Conservation (phyloP, 352 stramenopile species). For the Globisporangium nodosum region DNA sequence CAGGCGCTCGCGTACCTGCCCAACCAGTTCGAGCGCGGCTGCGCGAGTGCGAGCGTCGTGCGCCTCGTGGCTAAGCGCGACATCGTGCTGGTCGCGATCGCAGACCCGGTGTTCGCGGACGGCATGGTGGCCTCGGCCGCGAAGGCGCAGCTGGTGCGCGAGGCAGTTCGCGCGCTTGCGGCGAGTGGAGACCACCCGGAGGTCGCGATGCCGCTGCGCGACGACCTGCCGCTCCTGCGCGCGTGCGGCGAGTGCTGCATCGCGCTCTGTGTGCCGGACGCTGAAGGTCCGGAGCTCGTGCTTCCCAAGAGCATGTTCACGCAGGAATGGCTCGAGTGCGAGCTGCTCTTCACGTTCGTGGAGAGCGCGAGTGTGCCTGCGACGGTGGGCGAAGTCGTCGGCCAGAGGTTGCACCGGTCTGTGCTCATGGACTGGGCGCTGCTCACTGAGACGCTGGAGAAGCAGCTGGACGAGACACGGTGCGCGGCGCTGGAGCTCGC, state of each 20-base stretch:
- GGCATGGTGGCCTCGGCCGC: conserved; percentile 1
- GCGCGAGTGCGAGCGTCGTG: conserved; percentile 9
- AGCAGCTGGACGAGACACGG: conserved; percentile 1
- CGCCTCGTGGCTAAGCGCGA: conserved; percentile 4
- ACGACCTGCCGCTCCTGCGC: conserved; percentile 7
- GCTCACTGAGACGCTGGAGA: conserved; percentile 4
- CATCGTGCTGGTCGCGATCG: conserved; percentile 7
- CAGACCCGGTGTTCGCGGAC: conserved; percentile 6
- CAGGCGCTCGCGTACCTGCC: conserved; percentile 21
- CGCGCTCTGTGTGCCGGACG: conserved; percentile 14
- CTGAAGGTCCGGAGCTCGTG: conserved; percentile 14
- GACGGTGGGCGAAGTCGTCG: conserved; percentile 12
- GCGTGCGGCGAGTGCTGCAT: conserved; percentile 10
- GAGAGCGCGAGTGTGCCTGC: conserved; percentile 6
- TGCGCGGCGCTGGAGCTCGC: conserved; percentile 5
- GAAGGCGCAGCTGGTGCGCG: conserved; percentile 13
- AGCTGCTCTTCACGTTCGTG: conserved; percentile 15
- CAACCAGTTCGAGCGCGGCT: conserved; percentile 22
- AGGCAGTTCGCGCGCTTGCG: conserved; percentile 1
- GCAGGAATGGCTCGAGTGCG: conserved; percentile 14
- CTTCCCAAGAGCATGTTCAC: conserved; percentile 16
- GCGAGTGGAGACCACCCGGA: not conserved
- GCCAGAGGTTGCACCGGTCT: conserved; percentile 4
- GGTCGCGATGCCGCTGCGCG: not conserved
- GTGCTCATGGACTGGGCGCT: conserved; percentile 4